A percentile compares a stretch with the other conserved stretches of the same genome.
Evolutionary conservation across 768 basidiomycete species (phyloP).

Genomic region (Guyanaporus albipodus): DNA sequence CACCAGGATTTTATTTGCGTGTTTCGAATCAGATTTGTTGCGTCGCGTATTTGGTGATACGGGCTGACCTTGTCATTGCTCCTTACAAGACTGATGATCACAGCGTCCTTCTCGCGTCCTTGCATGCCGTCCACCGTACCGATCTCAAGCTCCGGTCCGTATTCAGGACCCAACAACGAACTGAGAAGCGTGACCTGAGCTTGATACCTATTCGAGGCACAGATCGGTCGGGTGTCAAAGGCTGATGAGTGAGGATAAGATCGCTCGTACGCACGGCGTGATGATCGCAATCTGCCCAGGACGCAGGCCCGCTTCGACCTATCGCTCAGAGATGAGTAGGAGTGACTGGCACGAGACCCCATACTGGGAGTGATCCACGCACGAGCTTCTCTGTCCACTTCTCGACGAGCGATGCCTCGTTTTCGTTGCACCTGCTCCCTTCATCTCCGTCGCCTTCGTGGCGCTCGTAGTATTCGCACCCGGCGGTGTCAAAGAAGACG

Average conservation of each 20-base stretch:
- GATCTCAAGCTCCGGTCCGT: slow-evolving; percentile 74
- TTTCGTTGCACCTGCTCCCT: slow-evolving; percentile 90
- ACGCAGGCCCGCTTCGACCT: slow-evolving; percentile 60
- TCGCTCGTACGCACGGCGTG: slow-evolving; percentile 58
- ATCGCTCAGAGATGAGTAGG: background rate
- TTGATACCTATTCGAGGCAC: slow-evolving; percentile 67
- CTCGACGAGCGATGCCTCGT: slow-evolving; percentile 84
- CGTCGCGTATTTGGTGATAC: slow-evolving; percentile 1
- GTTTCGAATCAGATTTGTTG: background rate
- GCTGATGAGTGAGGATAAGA: background rate
- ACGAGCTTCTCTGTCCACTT: slow-evolving; percentile 82
- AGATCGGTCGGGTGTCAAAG: background rate
- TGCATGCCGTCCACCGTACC: slow-evolving; percentile 98
- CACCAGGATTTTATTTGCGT: background rate
- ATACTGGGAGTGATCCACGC: slow-evolving; percentile 23
- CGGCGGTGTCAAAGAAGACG: slow-evolving; percentile 92
- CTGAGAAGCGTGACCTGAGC: slow-evolving; percentile 88
- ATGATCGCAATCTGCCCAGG: slow-evolving; percentile 81
- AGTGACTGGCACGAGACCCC: background rate
- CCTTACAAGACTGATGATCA: slow-evolving; percentile 88
- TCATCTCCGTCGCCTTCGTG: slow-evolving; percentile 77
- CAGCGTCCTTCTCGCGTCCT: slow-evolving; percentile 92
- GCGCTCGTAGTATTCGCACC: slow-evolving; percentile 90
- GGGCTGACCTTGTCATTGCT: slow-evolving; percentile 75
- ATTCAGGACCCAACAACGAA: slow-evolving; percentile 65